Evolutionary conservation across 805 yeast genomes (phyloP).

Genomic region (Millerozyma acaciae): DNA sequence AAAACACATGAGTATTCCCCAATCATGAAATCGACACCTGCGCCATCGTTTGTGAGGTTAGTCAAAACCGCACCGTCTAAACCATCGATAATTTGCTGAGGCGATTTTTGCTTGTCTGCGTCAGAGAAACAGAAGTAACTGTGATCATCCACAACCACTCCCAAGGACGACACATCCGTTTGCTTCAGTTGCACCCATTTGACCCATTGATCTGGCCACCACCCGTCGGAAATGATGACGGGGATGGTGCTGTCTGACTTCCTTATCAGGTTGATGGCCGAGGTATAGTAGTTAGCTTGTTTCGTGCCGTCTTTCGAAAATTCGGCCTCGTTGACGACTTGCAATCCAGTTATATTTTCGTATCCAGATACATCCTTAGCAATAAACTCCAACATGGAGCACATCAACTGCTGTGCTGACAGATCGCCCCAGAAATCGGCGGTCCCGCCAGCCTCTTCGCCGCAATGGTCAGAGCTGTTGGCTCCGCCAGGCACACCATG

Average conservation of each 20-base stretch:
- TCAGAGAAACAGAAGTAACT: conserved; percentile 83
- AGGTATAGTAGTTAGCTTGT: conserved; percentile 59
- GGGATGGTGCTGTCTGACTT: conserved; percentile 56
- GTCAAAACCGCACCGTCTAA: conserved; percentile 48
- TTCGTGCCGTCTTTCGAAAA: conserved; percentile 50
- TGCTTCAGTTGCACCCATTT: conserved; percentile 54
- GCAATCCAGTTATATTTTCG: conserved; percentile 78
- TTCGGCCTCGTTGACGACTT: conserved; percentile 80
- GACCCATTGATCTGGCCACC: conserved; percentile 84
- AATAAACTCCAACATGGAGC: conserved; percentile 53
- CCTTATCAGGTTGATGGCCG: conserved; percentile 61
- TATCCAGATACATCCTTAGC: conserved; percentile 52
- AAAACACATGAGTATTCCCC: conserved; percentile 92
- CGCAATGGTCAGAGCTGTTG: conserved; percentile 80
- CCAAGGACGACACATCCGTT: conserved; percentile 36
- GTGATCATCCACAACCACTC: conserved; percentile 79
- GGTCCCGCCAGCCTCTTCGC: conserved; percentile 47
- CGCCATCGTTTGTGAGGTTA: conserved; percentile 40
- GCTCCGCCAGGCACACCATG: conserved; percentile 96
- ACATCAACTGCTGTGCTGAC: conserved; percentile 40
- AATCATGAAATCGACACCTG: conserved; percentile 64
- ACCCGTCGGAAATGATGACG: conserved; percentile 83
- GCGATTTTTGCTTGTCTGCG: conserved; percentile 60
- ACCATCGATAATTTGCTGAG: conserved; percentile 59
- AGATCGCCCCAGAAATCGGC: conserved; percentile 63